Conservation (phyloP, 2,329 filamentous ascomycete genomes). For the Colletotrichum gigasporum region DNA sequence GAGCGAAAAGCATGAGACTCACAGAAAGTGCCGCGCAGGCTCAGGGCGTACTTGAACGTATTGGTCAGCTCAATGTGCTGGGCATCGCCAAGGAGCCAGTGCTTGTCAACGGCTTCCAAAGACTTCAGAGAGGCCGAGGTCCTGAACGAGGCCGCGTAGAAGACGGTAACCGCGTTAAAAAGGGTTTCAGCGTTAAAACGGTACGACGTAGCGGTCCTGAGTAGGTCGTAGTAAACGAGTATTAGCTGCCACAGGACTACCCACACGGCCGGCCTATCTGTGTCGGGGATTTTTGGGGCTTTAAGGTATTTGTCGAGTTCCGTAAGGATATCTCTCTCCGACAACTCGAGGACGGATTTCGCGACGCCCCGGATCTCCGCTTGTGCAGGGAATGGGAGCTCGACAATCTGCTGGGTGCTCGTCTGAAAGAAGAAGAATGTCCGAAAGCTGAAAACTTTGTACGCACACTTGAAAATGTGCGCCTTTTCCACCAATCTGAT, state of each 20-base stretch:
- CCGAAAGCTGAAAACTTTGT: no score
- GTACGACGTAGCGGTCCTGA: constrained; percentile 24
- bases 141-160: constrained; percentile 36
- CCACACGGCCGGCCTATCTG: constrained; percentile 56
- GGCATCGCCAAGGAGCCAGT: neutral
- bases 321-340: constrained; percentile 52
- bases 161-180: constrained; percentile 34
- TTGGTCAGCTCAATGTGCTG: neutral
- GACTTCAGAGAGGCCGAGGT: constrained; percentile 30
- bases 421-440: neutral
- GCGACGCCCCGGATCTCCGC: constrained; percentile 52
- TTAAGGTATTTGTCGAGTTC: constrained; percentile 49
- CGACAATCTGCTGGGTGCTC: neutral
- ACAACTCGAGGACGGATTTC: constrained; percentile 45
- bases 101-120: neutral
- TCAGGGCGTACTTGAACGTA: constrained; percentile 18
- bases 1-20: constrained; percentile 34
- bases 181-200: constrained; percentile 11
- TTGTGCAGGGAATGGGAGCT: constrained; percentile 49
- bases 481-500: no score
- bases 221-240: constrained; percentile 56
- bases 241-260: constrained; percentile 59
- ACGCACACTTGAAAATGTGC: no score
- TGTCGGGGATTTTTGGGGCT: constrained; percentile 23
- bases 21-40: constrained; percentile 46